These are phyloP conservation scores for Hemisphaericaspora nanyangensis DNA, from an alignment of 805 yeast species.

Conservation along the genomic window DNA sequence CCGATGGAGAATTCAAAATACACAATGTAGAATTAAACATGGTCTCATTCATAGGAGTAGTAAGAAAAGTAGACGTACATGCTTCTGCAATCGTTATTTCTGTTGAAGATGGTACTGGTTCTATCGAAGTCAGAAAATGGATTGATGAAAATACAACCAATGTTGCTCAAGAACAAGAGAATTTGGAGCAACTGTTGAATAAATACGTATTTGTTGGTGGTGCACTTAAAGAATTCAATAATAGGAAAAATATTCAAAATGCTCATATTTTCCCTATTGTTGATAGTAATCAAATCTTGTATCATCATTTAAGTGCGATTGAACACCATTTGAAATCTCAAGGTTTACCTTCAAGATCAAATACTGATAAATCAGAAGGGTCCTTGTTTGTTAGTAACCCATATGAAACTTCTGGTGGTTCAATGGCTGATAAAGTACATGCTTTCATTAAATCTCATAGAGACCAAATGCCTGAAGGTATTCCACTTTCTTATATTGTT, in stretches of 20 bases:
- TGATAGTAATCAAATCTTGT: constrained; percentile 64
- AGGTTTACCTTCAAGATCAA: constrained; percentile 32
- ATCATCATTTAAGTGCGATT: constrained; percentile 65
- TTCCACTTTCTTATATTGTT: constrained; percentile 60
- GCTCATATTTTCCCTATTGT: constrained; percentile 54
- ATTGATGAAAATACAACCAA: constrained; percentile 26
- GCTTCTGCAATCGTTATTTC: constrained; percentile 54
- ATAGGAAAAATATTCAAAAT: constrained; percentile 61
- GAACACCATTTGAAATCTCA: constrained; percentile 53
- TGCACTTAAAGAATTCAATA: constrained; percentile 51
- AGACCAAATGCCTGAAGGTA: constrained; percentile 67
- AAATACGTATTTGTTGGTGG: constrained; percentile 58
- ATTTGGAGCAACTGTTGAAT: constrained; percentile 39
- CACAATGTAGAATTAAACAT: constrained; percentile 59
- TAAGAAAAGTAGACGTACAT: constrained; percentile 60
- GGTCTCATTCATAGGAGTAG: constrained; percentile 64
- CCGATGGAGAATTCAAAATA: constrained; percentile 63
- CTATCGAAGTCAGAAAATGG: constrained; percentile 65
- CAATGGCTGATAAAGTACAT: constrained; percentile 42
- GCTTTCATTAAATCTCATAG: constrained; percentile 48
- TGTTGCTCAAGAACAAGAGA: constrained; percentile 26
- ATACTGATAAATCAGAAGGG: constrained; percentile 9
- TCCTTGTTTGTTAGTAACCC: constrained; percentile 29
- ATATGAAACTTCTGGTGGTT: constrained; percentile 18
- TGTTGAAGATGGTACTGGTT: constrained; percentile 75